Conservation (phyloP, 202 grass and related monocot genomes). For the Tripidium arundinaceum region DNA sequence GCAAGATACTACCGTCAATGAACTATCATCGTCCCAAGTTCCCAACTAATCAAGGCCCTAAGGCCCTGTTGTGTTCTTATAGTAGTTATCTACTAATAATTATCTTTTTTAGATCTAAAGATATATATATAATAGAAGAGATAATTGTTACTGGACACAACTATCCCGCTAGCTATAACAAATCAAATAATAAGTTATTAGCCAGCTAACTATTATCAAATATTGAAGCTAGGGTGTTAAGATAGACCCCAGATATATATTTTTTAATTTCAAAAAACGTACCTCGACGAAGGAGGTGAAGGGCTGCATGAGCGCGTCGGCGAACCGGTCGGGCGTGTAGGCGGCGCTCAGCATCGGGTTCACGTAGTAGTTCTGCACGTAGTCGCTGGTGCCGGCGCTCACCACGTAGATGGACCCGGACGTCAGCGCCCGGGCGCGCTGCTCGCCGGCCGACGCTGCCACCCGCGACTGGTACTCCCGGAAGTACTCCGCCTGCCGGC, state of each 20-base stretch:
- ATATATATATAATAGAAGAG: too few relatives aligned
- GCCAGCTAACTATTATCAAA: too few relatives aligned
- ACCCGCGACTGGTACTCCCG: slow-evolving; percentile 67
- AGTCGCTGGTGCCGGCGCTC: slow-evolving; percentile 88
- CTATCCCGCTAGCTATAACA: too few relatives aligned
- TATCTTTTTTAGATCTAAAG: too few relatives aligned
- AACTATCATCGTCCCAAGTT: too few relatives aligned
- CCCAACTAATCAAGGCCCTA: not conserved
- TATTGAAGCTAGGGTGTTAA: too few relatives aligned
- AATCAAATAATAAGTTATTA: too few relatives aligned
- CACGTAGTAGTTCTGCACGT: slow-evolving; percentile 96
- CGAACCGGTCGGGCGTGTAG: slow-evolving; percentile 68
- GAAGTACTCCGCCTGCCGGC: slow-evolving; percentile 60
- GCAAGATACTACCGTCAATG: not conserved
- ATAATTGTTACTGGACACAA: too few relatives aligned
- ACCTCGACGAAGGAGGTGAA: slow-evolving; percentile 80
- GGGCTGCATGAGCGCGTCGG: slow-evolving; percentile 60
- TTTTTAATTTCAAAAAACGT: too few relatives aligned
- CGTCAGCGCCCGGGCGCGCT: slow-evolving; percentile 50
- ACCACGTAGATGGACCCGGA: slow-evolving; percentile 69
- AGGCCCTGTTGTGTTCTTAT: too few relatives aligned
- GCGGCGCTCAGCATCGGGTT: slow-evolving; percentile 54
- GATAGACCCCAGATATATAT: too few relatives aligned
- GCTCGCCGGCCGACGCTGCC: slow-evolving; percentile 43
- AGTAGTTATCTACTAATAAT: too few relatives aligned